Conservation (phyloP, 495 filamentous ascomycete genomes). For the Tuber indicum region DNA sequence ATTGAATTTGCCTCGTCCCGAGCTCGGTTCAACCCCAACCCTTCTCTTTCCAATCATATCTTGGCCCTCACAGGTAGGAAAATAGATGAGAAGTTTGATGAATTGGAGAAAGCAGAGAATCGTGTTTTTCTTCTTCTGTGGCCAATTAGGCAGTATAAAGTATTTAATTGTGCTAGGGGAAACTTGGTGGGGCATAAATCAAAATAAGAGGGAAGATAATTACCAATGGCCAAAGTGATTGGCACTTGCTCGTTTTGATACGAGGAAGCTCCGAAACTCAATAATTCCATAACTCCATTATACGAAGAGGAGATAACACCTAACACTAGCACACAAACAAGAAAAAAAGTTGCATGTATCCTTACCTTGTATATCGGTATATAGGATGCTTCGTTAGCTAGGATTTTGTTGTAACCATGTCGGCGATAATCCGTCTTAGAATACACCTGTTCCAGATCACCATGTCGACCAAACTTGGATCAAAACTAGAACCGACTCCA, state of each 20-base stretch:
- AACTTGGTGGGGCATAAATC: background rate
- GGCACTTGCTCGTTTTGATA: background rate
- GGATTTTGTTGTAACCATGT: background rate
- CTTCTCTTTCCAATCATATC: too few species aligned
- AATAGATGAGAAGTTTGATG: background rate
- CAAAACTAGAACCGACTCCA: background rate
- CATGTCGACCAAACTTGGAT: background rate
- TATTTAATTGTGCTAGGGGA: background rate
- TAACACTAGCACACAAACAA: background rate
- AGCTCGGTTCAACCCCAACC: too few species aligned
- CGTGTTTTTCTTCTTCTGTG: accelerated
- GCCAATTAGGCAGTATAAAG: background rate
- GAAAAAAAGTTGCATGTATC: background rate
- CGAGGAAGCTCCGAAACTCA: background rate
- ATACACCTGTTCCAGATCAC: background rate
- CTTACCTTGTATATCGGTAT: background rate
- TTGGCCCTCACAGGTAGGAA: too few species aligned
- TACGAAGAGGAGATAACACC: background rate
- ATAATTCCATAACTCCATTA: background rate
- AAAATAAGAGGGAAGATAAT: background rate
- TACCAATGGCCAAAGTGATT: background rate
- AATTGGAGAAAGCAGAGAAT: background rate
- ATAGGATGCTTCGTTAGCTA: background rate
- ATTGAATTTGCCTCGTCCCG: background rate
- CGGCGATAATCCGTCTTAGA: background rate